These are phyloP conservation scores for Ophiosphaerella korrae DNA, from an alignment of 2,329 filamentous ascomycete species.

Conservation along the genomic window DNA sequence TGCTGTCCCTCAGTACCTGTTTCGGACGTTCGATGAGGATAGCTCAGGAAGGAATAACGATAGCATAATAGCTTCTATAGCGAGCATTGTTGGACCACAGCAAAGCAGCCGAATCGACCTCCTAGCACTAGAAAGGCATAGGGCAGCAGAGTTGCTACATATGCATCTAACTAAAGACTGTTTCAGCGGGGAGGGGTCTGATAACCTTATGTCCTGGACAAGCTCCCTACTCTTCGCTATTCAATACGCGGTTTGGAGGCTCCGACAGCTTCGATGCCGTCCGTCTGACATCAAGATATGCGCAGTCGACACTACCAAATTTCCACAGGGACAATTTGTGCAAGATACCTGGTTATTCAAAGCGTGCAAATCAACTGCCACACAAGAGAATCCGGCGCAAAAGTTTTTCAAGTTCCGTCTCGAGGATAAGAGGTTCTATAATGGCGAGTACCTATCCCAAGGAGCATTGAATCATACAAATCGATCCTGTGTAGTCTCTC, in stretches of 20 bases:
- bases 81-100: slow-evolving; percentile 1
- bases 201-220: not conserved
- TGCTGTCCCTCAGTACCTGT: slow-evolving; percentile 16
- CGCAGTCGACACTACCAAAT: not conserved
- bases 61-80: slow-evolving; percentile 16
- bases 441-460: slow-evolving; percentile 13
- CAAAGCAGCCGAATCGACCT: not conserved
- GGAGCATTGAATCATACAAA: slow-evolving; percentile 6
- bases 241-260: not conserved
- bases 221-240: not conserved
- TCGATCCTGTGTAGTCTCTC: slow-evolving; percentile 9
- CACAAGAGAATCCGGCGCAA: not conserved
- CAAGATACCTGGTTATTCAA: not conserved
- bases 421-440: slow-evolving; percentile 5
- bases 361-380: not conserved
- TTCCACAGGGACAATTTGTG: not conserved
- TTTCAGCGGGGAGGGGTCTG: not conserved
- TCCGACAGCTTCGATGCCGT: not conserved
- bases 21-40: slow-evolving; percentile 17
- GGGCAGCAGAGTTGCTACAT: not conserved
- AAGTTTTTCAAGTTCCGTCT: slow-evolving; percentile 6
- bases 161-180: not conserved
- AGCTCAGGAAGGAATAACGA: slow-evolving; percentile 19
- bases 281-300: not conserved
- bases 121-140: not conserved